These are phyloP conservation scores for Dryadomyces quercivorus DNA, from an alignment of 2,329 filamentous ascomycete genomes.

Conservation along the genomic window DNA sequence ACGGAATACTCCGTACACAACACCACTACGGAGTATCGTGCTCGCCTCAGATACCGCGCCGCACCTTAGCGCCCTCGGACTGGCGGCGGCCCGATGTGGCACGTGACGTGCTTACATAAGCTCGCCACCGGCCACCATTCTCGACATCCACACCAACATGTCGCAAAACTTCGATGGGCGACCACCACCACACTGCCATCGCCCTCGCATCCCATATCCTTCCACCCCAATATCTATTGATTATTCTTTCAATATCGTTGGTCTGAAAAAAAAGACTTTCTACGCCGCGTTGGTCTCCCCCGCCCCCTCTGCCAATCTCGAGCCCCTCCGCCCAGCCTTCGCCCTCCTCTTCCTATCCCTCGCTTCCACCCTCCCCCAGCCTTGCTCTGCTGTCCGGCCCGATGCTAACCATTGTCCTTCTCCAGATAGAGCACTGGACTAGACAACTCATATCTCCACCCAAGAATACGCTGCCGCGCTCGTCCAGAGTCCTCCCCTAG, in stretches of 20 bases:
- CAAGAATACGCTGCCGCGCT: background rate
- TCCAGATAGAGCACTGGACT: background rate
- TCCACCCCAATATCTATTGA: slow-evolving; percentile 19
- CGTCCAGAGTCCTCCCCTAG: too few species aligned
- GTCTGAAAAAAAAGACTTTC: slow-evolving; percentile 9
- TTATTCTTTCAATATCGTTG: slow-evolving; percentile 13
- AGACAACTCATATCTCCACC: background rate
- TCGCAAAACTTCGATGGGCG: slow-evolving; percentile 12
- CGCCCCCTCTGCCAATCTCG: background rate
- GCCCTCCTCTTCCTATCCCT: background rate
- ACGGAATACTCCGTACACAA: too few species aligned
- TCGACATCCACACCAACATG: slow-evolving; percentile 14
- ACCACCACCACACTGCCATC: slow-evolving; percentile 11
- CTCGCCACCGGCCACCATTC: background rate
- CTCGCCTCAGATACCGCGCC: too few species aligned
- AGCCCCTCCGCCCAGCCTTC: background rate
- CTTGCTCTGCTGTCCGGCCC: background rate
- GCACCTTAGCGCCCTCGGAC: too few species aligned
- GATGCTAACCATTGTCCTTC: background rate
- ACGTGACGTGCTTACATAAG: slow-evolving; percentile 9
- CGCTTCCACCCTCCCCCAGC: background rate
- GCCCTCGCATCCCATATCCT: slow-evolving; percentile 16
- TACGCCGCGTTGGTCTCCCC: slow-evolving; percentile 5
- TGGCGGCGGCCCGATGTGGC: background rate
- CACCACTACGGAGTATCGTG: too few species aligned